Conservation (phyloP, 2,329 filamentous ascomycete species). For the Daldinia sp. region DNA sequence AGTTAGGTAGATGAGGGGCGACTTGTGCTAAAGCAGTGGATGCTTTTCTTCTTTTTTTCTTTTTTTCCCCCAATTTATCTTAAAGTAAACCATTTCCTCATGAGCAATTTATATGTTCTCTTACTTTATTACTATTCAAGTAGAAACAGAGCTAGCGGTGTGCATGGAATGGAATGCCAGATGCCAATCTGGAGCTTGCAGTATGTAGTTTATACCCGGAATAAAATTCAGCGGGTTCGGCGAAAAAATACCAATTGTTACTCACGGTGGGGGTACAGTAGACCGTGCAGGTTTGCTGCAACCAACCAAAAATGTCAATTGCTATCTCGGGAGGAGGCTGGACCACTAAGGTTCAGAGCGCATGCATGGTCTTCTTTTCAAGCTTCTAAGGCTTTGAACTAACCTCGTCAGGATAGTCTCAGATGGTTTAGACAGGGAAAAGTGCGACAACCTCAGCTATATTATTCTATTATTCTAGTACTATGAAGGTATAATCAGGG, state of each 20-base stretch:
- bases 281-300: constrained; percentile 18
- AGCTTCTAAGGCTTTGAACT: constrained; percentile 16
- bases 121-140: constrained; percentile 3
- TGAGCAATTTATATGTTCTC: not conserved
- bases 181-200: constrained; percentile 25
- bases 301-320: constrained; percentile 26
- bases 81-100: not conserved
- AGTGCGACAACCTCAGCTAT: constrained; percentile 11
- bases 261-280: constrained; percentile 1
- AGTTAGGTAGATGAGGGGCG: not conserved
- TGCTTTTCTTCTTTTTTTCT: constrained; percentile 11
- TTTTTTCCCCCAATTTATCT: not conserved
- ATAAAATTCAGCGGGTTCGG: constrained; percentile 24
- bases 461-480: constrained; percentile 1
- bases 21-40: constrained; percentile 7
- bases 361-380: constrained; percentile 17
- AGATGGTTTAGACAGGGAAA: constrained; percentile 18
- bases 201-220: constrained; percentile 23
- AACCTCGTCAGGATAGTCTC: constrained; percentile 17
- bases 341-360: constrained; percentile 10
- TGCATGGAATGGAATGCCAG: constrained; percentile 17
- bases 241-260: constrained; percentile 28
- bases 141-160: constrained; percentile 7
- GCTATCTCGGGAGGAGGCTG: constrained; percentile 31
- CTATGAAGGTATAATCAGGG: constrained; percentile 19